phyloP scores from a whole-genome alignment of 2,329 filamentous ascomycete genomes.

The Phaeophleospora eucalypticola region DNA sequence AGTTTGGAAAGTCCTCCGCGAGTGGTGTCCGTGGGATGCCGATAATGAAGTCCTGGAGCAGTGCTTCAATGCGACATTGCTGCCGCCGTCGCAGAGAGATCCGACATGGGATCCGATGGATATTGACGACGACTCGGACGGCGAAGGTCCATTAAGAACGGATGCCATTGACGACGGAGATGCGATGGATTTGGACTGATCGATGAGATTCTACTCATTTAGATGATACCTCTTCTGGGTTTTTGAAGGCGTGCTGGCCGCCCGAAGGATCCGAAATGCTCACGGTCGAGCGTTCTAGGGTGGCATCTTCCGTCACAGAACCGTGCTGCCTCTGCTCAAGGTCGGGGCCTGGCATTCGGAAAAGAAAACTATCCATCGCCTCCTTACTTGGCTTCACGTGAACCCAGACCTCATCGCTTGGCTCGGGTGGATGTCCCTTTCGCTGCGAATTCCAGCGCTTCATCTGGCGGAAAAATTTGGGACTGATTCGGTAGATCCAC shows the following conservation, averaged over 20 bases:
- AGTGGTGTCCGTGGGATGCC: slow-evolving; percentile 33
- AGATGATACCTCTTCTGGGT: background rate
- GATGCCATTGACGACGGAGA: background rate
- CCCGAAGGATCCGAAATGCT: slow-evolving; percentile 1
- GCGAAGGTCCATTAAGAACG: too few species aligned
- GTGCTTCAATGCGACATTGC: slow-evolving; percentile 26
- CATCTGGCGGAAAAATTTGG: slow-evolving; percentile 41
- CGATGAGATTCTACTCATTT: background rate
- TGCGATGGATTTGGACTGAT: slow-evolving; percentile 9
- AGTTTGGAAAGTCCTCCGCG: slow-evolving; percentile 29
- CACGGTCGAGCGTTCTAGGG: slow-evolving; percentile 1
- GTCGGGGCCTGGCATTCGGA: slow-evolving; percentile 11
- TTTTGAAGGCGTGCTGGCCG: background rate
- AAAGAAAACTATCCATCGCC: slow-evolving; percentile 18
- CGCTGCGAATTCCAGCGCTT: slow-evolving; percentile 35
- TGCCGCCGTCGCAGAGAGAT: slow-evolving; percentile 26
- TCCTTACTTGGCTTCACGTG: slow-evolving; percentile 40
- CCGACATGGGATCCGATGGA: slow-evolving; percentile 11
- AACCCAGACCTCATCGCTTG: slow-evolving; percentile 52
- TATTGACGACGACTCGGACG: slow-evolving; percentile 7
- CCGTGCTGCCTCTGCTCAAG: slow-evolving; percentile 4
- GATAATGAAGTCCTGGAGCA: slow-evolving; percentile 28
- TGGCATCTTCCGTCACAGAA: slow-evolving; percentile 2
- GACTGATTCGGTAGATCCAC: slow-evolving; percentile 48
- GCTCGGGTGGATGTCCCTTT: slow-evolving; percentile 35